Evolutionary conservation across 2,329 filamentous ascomycete genomes (phyloP), one percentile per base, ranked within the genome.

Genomic region (Penicillium nordicum): DNA sequence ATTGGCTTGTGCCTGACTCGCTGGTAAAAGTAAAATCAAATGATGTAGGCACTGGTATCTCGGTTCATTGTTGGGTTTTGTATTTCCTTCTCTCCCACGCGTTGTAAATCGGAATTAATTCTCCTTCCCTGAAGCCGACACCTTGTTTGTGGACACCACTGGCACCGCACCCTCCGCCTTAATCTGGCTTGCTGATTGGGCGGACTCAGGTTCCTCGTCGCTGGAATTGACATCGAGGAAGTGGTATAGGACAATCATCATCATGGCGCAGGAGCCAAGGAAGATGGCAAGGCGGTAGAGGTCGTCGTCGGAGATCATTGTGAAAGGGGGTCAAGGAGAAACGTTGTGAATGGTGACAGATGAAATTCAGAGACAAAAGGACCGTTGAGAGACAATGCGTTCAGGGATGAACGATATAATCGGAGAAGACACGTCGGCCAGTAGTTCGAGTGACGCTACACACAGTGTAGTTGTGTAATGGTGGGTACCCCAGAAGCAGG

Each of bases 181-280:
- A 23, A 57, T 47, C 1, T 61, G 46, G 42, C 61, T 66, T 16
- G 49, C 46, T 36, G 42, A 25, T 10, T 53, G 34, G 18, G 52
- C 32, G 11, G 55, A 32, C 14, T 59, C 55, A 3, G 59, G 45
- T 8, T 68, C 64, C 41, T 79, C 76, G 57, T 87, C 82, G 63
- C 82, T 80, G n/a, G 90, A 85, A 72, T 99, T 97, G 79, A 96
- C 84, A 74, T 97, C 93, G 68, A 99, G 86, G 78, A 95, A 97
- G 76, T 97, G 92, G 78, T 99, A 97, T 29, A 96, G 78, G 30
- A 99, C 86, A 64, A 97, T 97, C 60, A 99, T 83, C 43, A 97
- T 80, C 90, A 97, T 93, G 61, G 93, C 86, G 40, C 87, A 84
- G 53, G 87, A 89, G 78, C 94, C 94, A 58, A 99, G 89, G 74